Percentiles rank a stretch among this genome's conserved stretches.
Evolutionary conservation across 2,329 filamentous ascomycete species (phyloP).

Genomic region (Periconia macrospinosa): DNA sequence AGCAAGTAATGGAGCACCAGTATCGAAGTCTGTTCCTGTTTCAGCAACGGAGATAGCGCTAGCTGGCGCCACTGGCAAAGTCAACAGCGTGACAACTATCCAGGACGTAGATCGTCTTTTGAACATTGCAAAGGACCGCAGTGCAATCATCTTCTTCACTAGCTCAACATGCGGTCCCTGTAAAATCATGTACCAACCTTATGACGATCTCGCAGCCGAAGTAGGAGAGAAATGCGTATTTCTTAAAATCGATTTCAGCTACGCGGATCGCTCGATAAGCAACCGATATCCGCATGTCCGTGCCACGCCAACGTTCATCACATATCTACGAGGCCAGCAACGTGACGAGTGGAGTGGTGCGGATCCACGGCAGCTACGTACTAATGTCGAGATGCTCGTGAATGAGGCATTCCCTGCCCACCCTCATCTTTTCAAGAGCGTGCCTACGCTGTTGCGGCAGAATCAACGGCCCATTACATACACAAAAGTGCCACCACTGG

Average conservation of each 20-base stretch:
- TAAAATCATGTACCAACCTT: slow-evolving; percentile 78
- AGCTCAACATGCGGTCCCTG: slow-evolving; percentile 85
- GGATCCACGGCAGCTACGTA: slow-evolving; percentile 66
- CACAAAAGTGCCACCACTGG: slow-evolving; percentile 76
- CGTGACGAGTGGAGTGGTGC: slow-evolving; percentile 81
- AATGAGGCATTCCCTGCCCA: slow-evolving; percentile 77
- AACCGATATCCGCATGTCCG: slow-evolving; percentile 62
- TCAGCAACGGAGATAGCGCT: slow-evolving; percentile 13
- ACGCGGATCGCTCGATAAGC: slow-evolving; percentile 64
- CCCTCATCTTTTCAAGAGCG: slow-evolving; percentile 69
- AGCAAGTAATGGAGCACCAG: slow-evolving; percentile 10
- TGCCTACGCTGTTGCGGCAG: slow-evolving; percentile 69
- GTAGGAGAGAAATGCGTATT: slow-evolving; percentile 68
- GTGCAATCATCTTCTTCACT: slow-evolving; percentile 88
- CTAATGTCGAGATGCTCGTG: slow-evolving; percentile 73
- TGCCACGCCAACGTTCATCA: slow-evolving; percentile 86
- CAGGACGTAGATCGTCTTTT: slow-evolving; percentile 65
- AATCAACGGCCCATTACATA: slow-evolving; percentile 72
- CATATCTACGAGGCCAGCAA: slow-evolving; percentile 75
- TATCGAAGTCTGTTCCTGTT: slow-evolving; percentile 5
- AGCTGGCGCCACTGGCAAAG: slow-evolving; percentile 47
- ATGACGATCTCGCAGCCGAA: slow-evolving; percentile 77
- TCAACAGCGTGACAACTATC: slow-evolving; percentile 64
- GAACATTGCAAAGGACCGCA: slow-evolving; percentile 62
- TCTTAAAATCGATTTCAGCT: slow-evolving; percentile 80